A percentile compares a stretch with the other conserved stretches of the same genome.
These are phyloP conservation scores for Phaeolepiota aurea DNA, from an alignment of 768 basidiomycete genomes.

Conservation along the genomic window DNA sequence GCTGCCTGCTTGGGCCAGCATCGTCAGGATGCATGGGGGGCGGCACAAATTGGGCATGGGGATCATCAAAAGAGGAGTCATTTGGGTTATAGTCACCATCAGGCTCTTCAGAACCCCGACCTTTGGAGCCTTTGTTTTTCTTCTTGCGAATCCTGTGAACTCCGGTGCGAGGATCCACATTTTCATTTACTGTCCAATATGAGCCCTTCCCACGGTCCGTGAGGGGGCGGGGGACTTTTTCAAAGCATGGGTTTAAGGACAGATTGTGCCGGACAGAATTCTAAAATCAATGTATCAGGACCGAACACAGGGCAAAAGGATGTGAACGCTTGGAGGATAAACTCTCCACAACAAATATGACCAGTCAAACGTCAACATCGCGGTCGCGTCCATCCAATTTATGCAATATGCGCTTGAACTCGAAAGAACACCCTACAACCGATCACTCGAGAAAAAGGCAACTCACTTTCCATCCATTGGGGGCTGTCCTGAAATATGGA, in stretches of 20 bases:
- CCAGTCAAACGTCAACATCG: constrained; percentile 60
- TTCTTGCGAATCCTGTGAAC: constrained; percentile 87
- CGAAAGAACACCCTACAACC: constrained; percentile 4
- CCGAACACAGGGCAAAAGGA: constrained; percentile 14
- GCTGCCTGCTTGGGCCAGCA: constrained; percentile 50
- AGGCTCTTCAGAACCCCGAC: constrained; percentile 44
- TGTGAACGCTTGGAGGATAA: constrained; percentile 22
- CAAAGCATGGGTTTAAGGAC: constrained; percentile 85
- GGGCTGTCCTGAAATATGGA: constrained; percentile 81
- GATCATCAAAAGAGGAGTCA: constrained; percentile 46
- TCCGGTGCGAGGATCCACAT: constrained; percentile 82
- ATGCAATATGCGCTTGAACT: constrained; percentile 10
- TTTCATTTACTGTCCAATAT: constrained; percentile 89
- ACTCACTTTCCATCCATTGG: constrained; percentile 88
- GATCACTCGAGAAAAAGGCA: constrained; percentile 5
- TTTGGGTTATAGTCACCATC: constrained; percentile 57
- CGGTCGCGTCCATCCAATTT: constrained; percentile 38
- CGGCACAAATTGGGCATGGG: constrained; percentile 46
- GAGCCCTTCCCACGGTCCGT: constrained; percentile 89
- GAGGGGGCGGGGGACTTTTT: constrained; percentile 85
- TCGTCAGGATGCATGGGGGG: constrained; percentile 55
- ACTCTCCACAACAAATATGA: constrained; percentile 48
- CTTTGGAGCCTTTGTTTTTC: constrained; percentile 53
- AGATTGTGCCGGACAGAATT: constrained; percentile 90
- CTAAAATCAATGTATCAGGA: constrained; percentile 32